Conservation (phyloP, 2,329 filamentous ascomycete genomes). For the Claviceps maximensis region DNA sequence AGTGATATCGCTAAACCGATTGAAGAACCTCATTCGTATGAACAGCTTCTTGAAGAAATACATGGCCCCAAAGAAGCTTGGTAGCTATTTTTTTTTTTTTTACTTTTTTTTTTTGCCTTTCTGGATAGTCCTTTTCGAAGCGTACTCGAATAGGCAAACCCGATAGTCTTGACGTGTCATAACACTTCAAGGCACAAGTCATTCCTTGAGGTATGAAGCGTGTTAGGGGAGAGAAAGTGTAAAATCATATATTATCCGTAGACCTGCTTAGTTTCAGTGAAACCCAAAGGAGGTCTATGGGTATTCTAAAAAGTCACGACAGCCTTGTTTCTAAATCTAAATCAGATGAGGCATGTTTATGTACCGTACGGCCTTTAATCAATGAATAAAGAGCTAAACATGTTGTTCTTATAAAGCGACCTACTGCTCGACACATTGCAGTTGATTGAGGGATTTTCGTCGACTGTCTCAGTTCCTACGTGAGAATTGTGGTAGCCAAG, state of each 20-base stretch:
- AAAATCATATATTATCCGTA: not conserved
- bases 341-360: no score
- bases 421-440: not conserved
- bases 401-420: not conserved
- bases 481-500: not conserved
- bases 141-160: not conserved
- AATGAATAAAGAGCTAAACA: not conserved
- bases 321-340: not conserved
- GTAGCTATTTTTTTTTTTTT: not conserved
- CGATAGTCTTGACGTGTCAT: not conserved
- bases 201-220: not conserved
- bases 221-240: not conserved
- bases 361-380: not conserved
- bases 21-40: constrained; percentile 13
- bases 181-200: not conserved
- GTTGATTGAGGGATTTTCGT: not conserved
- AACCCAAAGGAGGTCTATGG: no score
- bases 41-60: constrained; percentile 20
- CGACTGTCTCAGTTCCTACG: not conserved
- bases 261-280: no score
- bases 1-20: constrained; percentile 30
- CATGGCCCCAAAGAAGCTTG: constrained; percentile 14
- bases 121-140: not conserved
- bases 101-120: no score
- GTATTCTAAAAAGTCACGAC: not conserved